Evolutionary conservation across 306 rosid species (phyloP), one percentile per base, ranked within the genome.

Genomic region (Dryas drummondii): DNA sequence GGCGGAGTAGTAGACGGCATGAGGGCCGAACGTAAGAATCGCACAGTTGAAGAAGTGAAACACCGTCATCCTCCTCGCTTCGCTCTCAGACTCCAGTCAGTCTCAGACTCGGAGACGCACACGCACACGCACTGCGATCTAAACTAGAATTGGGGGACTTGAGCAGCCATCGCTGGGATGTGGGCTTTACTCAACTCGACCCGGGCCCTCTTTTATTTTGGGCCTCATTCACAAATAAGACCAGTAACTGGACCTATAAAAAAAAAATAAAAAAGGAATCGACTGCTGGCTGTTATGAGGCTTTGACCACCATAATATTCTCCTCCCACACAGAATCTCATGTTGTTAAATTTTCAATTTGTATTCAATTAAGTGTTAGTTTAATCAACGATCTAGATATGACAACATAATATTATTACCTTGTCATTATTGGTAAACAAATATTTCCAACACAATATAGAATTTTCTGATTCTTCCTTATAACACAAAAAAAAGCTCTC

Each of bases 11-110:
- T 92, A 92, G 66, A 96, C 97, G 80, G 93, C 99, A 87, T 96
- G 99, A 44, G 99, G 99, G 60, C 98, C 99, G 87, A 96, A 96
- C 16, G 99, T 92, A 71, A 96, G 97, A 79, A 96, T 90, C 15
- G 99, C 99, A 6, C 99, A 96, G 89, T 96, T 96, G 73, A 96
- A 96, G 89, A 96, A 96, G 73, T 96, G 98, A 78, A 96, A 96
- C 74, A 96, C 87, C 74, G 98, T 96, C 99, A 96, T 96, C 48
- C 10, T 7, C 27, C 2, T 52, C 69, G 26, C 68, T 27, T 27
- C 37, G 37, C 37, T 50, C 59, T 68, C 72, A 26, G 56, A 15
- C 68, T 45, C 66, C 13, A 14, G 22, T 64, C 69, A 41, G 49
- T 13, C 75, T 37, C 48, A n/a, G 45, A 56, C 75, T 13, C 7